phyloP scores from a whole-genome alignment of 305 asterid genomes.

The Solanum hybrid region DNA sequence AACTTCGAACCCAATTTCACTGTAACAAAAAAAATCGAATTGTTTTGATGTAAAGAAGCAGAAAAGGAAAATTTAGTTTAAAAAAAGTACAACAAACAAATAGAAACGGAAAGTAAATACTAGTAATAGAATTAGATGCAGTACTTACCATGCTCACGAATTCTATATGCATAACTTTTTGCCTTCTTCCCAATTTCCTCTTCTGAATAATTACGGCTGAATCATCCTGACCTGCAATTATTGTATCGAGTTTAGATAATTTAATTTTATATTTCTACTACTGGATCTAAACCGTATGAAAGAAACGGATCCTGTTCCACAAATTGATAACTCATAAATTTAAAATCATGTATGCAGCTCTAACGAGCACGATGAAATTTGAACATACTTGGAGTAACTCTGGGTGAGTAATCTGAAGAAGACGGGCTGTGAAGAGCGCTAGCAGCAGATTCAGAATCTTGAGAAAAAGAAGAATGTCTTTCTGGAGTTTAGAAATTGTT shows the following conservation, averaged over 20 bases:
- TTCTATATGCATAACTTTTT: conserved; percentile 38
- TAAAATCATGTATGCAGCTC: background rate
- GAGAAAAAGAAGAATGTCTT: conserved; percentile 27
- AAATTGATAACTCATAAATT: background rate
- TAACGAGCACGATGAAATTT: background rate
- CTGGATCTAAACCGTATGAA: background rate
- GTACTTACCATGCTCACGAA: conserved; percentile 48
- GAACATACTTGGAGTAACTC: background rate
- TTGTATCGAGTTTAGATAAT: background rate
- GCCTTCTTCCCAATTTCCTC: conserved; percentile 33
- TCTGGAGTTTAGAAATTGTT: conserved; percentile 7
- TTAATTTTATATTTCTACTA: background rate
- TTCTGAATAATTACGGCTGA: conserved; percentile 6
- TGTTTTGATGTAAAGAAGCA: background rate
- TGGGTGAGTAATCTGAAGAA: background rate
- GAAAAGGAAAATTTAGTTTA: background rate
- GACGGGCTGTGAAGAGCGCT: conserved; percentile 13
- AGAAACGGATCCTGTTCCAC: background rate
- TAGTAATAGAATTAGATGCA: background rate
- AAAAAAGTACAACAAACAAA: no score
- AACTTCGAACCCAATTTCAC: conserved; percentile 42
- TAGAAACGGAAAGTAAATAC: background rate
- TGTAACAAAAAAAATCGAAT: conserved; percentile 10
- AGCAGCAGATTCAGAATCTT: conserved; percentile 16
- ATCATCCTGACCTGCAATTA: conserved; percentile 32